These are phyloP conservation scores for Hortiboletus campestris DNA, from an alignment of 768 basidiomycete species.

Conservation along the genomic window DNA sequence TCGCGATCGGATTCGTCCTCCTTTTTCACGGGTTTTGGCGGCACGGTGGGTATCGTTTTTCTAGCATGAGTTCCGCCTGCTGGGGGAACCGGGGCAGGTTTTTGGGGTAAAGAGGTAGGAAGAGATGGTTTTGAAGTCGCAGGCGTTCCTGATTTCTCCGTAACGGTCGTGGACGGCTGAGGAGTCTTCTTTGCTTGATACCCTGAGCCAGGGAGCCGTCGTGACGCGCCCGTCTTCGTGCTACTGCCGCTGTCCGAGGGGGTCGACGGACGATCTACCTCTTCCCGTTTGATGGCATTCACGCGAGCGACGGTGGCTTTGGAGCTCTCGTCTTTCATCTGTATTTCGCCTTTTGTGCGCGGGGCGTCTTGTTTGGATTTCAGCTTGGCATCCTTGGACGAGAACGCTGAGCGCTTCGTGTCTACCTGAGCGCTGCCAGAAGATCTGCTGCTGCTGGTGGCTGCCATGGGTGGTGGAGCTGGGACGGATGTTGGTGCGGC, in stretches of 20 bases:
- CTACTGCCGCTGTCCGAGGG: slow-evolving; percentile 12
- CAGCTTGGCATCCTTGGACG: slow-evolving; percentile 46
- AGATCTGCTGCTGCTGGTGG: slow-evolving; percentile 22
- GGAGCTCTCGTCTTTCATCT: slow-evolving; percentile 37
- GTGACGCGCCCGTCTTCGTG: slow-evolving; percentile 22
- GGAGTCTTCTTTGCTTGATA: slow-evolving; percentile 39
- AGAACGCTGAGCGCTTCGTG: slow-evolving; percentile 44
- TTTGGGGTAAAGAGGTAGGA: slow-evolving; percentile 34
- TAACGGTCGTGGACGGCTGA: slow-evolving; percentile 15
- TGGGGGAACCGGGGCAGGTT: slow-evolving; percentile 30
- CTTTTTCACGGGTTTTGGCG: slow-evolving; percentile 19
- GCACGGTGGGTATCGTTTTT: slow-evolving; percentile 27
- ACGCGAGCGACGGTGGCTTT: slow-evolving; percentile 31
- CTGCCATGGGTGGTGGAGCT: slow-evolving; percentile 14
- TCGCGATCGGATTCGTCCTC: slow-evolving; percentile 32
- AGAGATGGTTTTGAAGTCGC: slow-evolving; percentile 24
- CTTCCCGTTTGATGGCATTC: slow-evolving; percentile 31
- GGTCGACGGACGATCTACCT: slow-evolving; percentile 20
- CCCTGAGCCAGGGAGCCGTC: slow-evolving; percentile 50
- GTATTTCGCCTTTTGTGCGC: slow-evolving; percentile 37
- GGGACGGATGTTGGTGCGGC: slow-evolving; percentile 13
- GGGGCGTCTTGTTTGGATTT: slow-evolving; percentile 30
- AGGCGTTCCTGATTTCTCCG: slow-evolving; percentile 26
- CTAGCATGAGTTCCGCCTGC: slow-evolving; percentile 27
- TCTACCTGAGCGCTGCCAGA: slow-evolving; percentile 29